Evolutionary conservation across 768 basidiomycete genomes (phyloP).

Genomic region (Pulveroboletus sp.): DNA sequence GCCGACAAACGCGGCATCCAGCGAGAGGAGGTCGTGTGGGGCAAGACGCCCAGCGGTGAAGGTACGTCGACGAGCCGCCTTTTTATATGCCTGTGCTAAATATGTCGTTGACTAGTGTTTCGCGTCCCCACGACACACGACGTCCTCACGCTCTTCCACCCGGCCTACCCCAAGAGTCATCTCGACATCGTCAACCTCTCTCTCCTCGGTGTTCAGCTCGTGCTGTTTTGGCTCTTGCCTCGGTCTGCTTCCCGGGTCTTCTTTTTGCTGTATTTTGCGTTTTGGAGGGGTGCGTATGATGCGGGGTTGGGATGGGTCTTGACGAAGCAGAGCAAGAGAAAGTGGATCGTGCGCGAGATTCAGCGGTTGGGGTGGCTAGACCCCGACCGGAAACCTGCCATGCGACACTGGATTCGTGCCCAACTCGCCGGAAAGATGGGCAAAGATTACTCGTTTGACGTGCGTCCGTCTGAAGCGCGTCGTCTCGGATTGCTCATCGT

Average conservation of each 20-base stretch:
- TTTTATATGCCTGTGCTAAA: not conserved
- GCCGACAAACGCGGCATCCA: conserved; percentile 9
- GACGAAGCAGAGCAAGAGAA: conserved; percentile 92
- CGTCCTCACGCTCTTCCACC: conserved; percentile 84
- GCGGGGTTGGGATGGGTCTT: conserved; percentile 92
- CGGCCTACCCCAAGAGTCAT: conserved; percentile 81
- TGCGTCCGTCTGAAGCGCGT: conserved; percentile 35
- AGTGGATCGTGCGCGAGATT: conserved; percentile 86
- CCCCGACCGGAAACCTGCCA: conserved; percentile 51
- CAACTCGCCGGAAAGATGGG: conserved; percentile 94
- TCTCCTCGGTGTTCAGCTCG: conserved; percentile 71
- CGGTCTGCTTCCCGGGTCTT: conserved; percentile 54
- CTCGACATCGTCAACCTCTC: conserved; percentile 84
- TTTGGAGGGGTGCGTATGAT: conserved; percentile 93
- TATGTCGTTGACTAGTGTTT: conserved; percentile 59
- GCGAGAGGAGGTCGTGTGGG: conserved; percentile 73
- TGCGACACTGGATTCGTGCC: conserved; percentile 79
- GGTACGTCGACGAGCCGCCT: conserved; percentile 41
- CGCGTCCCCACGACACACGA: conserved; percentile 91
- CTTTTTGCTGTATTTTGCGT: conserved; percentile 88
- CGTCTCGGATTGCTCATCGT: not conserved
- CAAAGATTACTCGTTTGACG: conserved; percentile 89
- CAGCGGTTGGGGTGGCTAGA: conserved; percentile 90
- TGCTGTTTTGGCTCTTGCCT: conserved; percentile 69
- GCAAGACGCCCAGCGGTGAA: conserved; percentile 79